Evolutionary conservation across 2,329 filamentous ascomycete species (phyloP), one percentile per base, ranked within the genome.

Genomic region (Hypoxylon sp.): DNA sequence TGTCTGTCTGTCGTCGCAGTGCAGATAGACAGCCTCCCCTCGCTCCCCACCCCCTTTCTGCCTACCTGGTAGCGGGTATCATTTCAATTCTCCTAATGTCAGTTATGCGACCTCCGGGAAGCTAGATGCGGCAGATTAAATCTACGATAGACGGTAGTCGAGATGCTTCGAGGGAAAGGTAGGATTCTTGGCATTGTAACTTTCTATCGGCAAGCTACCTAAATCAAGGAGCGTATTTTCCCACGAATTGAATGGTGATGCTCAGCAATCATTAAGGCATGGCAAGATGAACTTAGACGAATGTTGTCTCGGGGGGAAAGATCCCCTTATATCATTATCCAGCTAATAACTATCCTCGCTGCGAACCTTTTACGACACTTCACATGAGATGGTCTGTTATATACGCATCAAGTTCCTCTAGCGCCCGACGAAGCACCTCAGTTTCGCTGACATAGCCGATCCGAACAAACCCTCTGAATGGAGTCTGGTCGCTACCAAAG

Each of bases 381-480:
- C 13, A 51, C 7, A 20, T 12, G 5, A 75, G 43, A 43, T 70
- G 35, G 31, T 70, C 57, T 17, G 63, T 60, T 5, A 81, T 50
- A 63, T 79, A 81, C 2, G 30, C 48, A 4, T 69, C 68, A 27
- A 82, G 63, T 61, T 64, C 71, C 59, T 82, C 77, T 63, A 95
- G 65, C 0, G 82, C 90, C 57, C 85, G 78, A 62, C 81, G 75
- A 42, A 95, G 64, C n/a, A 89, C 78, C 9, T 84, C 78, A 0
- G 88, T 91, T 61, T 87, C 79, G 63, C 83, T 86, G 1, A 86
- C 89, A 70, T 88, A 94, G 0, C 90, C 90, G 55, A 95, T 79
- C 51, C 91, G 78, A 15, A 95, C 86, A 69, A 83, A 92, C 2
- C 90, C 90, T 60, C 79, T 77, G 63, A 89, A 92, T 5, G 51